Evolutionary conservation across 2,329 filamentous ascomycete genomes (phyloP).

Genomic region (Leptographium procerum): DNA sequence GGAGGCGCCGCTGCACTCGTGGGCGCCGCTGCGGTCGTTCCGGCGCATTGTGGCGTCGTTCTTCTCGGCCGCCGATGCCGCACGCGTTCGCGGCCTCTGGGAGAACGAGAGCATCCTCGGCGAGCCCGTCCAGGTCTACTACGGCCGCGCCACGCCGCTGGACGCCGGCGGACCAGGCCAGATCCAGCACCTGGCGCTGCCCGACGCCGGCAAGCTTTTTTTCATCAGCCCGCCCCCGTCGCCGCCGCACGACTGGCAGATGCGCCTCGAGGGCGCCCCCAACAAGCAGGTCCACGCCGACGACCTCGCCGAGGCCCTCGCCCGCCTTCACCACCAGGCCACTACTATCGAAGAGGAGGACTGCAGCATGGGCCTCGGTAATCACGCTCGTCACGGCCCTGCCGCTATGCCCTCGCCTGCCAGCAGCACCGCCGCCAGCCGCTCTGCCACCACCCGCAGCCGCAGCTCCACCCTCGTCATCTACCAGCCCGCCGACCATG

Average conservation of each 20-base stretch:
- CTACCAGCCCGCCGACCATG: slow-evolving; percentile 47
- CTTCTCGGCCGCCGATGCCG: slow-evolving; percentile 56
- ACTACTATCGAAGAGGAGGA: slow-evolving; percentile 4
- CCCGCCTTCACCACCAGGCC: slow-evolving; percentile 42
- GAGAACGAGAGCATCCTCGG: slow-evolving; percentile 66
- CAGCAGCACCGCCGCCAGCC: slow-evolving; percentile 20
- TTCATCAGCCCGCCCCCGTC: slow-evolving; percentile 61
- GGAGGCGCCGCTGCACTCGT: slow-evolving; percentile 64
- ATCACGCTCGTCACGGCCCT: too few relatives aligned
- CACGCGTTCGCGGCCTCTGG: slow-evolving; percentile 59
- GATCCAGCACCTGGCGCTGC: slow-evolving; percentile 51
- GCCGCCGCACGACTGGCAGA: slow-evolving; percentile 59
- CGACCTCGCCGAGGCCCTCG: slow-evolving; percentile 54
- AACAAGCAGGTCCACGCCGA: slow-evolving; percentile 61
- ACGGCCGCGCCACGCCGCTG: slow-evolving; percentile 50
- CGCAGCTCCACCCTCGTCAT: slow-evolving; percentile 52
- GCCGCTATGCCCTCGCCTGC: slow-evolving; percentile 31
- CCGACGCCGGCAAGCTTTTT: slow-evolving; percentile 60
- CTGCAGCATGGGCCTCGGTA: too few relatives aligned
- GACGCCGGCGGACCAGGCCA: slow-evolving; percentile 23
- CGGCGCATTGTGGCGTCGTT: slow-evolving; percentile 73
- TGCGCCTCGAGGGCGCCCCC: slow-evolving; percentile 55
- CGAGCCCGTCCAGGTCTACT: slow-evolving; percentile 57
- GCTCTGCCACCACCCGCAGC: slow-evolving; percentile 31
- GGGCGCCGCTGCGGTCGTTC: slow-evolving; percentile 73